Evolutionary conservation across 805 yeast genomes (phyloP), one percentile per base, ranked within the genome.

Genomic region (Metschnikowia proteae): DNA sequence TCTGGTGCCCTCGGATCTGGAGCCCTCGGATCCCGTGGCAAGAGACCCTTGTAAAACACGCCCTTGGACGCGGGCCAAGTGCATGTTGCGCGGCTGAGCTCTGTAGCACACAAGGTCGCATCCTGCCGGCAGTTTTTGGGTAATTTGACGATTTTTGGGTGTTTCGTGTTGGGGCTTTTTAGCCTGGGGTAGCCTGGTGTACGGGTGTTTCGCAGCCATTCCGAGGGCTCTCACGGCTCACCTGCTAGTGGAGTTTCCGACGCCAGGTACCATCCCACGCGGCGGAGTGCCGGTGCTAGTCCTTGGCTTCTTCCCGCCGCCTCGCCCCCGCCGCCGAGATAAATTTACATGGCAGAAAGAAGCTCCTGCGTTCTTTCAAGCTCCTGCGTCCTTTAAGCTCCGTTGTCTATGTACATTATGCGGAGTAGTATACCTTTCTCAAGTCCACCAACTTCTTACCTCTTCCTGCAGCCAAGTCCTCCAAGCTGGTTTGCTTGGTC

Each of bases 381-480:
- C 17, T 17, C 17, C 17, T 17, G 17, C 17, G 17, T 17, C 2
- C 17, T 17, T 17, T 2, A 17, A 17, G 17, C 17, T 17, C 17
- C 17, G 17, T 2, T 32, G 23, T 9, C 38, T 51, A 55, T 53
- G 42, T 53, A 55, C 56, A 53, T 43, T 58, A 70, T 39, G 70
- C 68, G 33, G 87, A 80, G 67, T 89, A 90, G 74, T 92, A 94
- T 37, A 88, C 83, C 73, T 86, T 88, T 68, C 95, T 85, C 63
- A 94, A 84, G 68, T 94, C 98, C 34, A 89, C 90, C 62, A 92
- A 79, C 78, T 89, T 89, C 80, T 92, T 92, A 53, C 99, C 99
- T 72, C 99, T 82, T 59, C 84, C 86, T 45, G 83, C 76, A 4
- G 98, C 97, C 64, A 92, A 78, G 59, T 90, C 96, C 60, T 88